Base-by-base conservation (phyloP, 371 early-diverging fungal genomes). In the Mortierella sp. region DNA sequence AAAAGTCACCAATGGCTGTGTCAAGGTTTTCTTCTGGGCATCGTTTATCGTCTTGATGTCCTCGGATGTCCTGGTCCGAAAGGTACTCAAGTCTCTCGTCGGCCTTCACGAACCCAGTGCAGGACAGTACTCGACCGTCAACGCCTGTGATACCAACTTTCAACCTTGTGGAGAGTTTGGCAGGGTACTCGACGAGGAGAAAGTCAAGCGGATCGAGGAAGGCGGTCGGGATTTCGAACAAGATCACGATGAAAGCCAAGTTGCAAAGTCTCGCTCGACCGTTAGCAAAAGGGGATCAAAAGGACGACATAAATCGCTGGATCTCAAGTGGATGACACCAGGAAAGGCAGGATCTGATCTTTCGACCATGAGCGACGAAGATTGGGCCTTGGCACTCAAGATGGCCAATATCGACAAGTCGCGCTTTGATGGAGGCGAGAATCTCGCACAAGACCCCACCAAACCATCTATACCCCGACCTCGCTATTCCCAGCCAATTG, bases 401-500 rank as follows among this genome's bases (percentile, higher is more conserved):
- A 55, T 68, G 64, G 65, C 69, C 49, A 60, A 68, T 46, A 68
- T 76, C 27, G 76, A 76, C 49, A 54, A 60, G 41, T 64, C 64
- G 24, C 76, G 68, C 0, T 68, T 57, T 25, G 57, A 43, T 12
- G 6, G 40, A 21, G 53, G 46, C 22, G 59, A 47, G 7, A 41
- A 40, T 12, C 41, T 21, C 29, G 34, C n/a, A 22, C 22, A 39
- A 6, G n/a, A 34, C 13, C 12, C 54, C 13, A n/a, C 39, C 21
- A 37, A 27, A 28, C 31, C 60, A 9, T 44, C 27, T 4, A 40
- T 51, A 25, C 58, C 68, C 59, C 76, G 57, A 19, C 69, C 76
- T 22, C 68, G 69, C 4, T 87, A 87, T 50, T 86, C 86, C 4
- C 68, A 82, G 2, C 69, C 84, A 0, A 72, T 83, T 13, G 88